Conservation (phyloP, 768 basidiomycete genomes). For the Sarcodon sp. region DNA sequence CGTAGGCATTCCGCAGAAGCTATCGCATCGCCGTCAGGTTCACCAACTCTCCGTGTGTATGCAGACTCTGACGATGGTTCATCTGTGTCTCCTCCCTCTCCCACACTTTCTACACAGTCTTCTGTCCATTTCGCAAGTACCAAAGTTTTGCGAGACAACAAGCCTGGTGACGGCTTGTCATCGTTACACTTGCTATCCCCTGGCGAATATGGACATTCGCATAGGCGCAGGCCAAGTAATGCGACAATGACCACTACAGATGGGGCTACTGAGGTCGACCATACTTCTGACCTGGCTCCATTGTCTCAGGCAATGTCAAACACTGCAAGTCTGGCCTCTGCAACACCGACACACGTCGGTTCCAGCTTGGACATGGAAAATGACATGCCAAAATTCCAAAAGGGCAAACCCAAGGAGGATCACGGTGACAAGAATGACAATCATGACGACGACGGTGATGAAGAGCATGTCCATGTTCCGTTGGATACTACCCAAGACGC, state of each 20-base stretch:
- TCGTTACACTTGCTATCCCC: slow-evolving; percentile 39
- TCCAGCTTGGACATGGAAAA: slow-evolving; percentile 16
- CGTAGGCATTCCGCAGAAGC: slow-evolving; percentile 1
- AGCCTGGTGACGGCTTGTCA: slow-evolving; percentile 45
- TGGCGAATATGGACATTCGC: slow-evolving; percentile 17
- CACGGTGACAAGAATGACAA: slow-evolving; percentile 7
- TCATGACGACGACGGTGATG: slow-evolving; percentile 6
- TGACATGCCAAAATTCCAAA: slow-evolving; percentile 4
- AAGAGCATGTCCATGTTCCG: slow-evolving; percentile 14
- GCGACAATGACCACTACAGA: slow-evolving; percentile 37
- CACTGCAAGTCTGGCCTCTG: slow-evolving; percentile 21
- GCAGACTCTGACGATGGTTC: slow-evolving; percentile 28
- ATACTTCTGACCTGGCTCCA: slow-evolving; percentile 6
- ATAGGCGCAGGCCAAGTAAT: slow-evolving; percentile 43
- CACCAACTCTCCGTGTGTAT: slow-evolving; percentile 19
- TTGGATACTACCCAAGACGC: slow-evolving; percentile 24
- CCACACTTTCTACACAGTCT: slow-evolving; percentile 58
- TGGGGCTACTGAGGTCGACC: slow-evolving; percentile 31
- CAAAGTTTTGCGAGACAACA: slow-evolving; percentile 52
- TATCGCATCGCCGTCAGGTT: slow-evolving; percentile 1
- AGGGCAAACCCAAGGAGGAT: slow-evolving; percentile 3
- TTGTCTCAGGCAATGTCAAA: slow-evolving; percentile 17
- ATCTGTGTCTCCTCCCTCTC: slow-evolving; percentile 50
- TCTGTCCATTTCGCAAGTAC: slow-evolving; percentile 46
- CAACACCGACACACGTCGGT: slow-evolving; percentile 25